Conservation (phyloP, 306 rosid species). For the Ochetophila trinervis region DNA sequence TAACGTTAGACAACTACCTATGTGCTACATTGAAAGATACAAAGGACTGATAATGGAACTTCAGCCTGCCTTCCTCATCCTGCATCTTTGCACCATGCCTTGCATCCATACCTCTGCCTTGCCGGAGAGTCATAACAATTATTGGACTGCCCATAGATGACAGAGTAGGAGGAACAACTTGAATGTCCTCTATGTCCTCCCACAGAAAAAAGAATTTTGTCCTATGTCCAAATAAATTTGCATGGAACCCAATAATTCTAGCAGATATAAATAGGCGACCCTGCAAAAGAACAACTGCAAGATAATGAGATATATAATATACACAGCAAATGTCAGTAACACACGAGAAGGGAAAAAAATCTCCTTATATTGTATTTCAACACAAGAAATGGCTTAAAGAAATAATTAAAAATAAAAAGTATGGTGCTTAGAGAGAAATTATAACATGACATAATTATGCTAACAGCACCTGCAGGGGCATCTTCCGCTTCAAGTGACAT, state of each 20-base stretch:
- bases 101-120: conserved; percentile 87
- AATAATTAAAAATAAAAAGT: background rate
- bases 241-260: conserved; percentile 88
- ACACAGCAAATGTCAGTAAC: conserved; percentile 16
- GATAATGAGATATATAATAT: conserved; percentile 23
- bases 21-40: conserved; percentile 87
- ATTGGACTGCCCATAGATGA: conserved; percentile 96
- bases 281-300: conserved; percentile 40
- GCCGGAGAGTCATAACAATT: conserved; percentile 68
- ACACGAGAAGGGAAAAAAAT: conserved; percentile 21
- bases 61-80: conserved; percentile 91
- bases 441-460: conserved; percentile 16
- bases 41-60: conserved; percentile 91
- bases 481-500: conserved; percentile 89
- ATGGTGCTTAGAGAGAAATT: background rate
- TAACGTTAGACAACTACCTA: conserved; percentile 48
- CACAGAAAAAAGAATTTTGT: conserved; percentile 89
- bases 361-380: conserved; percentile 11
- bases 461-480: conserved; percentile 81
- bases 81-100: conserved; percentile 79
- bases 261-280: conserved; percentile 92
- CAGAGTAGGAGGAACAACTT: conserved; percentile 68
- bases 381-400: background rate
- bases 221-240: conserved; percentile 86
- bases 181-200: conserved; percentile 93